Evolutionary conservation across 2,329 filamentous ascomycete genomes (phyloP).

Genomic region (Fusarium musae): DNA sequence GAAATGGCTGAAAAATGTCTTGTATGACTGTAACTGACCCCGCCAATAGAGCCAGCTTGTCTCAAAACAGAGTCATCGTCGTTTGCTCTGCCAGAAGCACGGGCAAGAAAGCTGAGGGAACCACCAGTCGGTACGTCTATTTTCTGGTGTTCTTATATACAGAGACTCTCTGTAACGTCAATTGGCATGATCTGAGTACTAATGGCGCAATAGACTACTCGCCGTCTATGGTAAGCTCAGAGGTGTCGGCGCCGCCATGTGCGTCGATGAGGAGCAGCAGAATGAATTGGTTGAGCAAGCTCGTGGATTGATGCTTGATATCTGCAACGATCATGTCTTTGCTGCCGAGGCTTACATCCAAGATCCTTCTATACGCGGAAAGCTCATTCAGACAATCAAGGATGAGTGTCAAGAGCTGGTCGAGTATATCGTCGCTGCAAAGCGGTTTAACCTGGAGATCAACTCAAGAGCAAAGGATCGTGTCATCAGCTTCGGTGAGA

Average conservation of each 20-base stretch:
- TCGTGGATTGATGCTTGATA: constrained; percentile 79
- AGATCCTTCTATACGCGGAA: constrained; percentile 64
- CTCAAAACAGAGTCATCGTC: constrained; percentile 81
- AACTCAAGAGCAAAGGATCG: constrained; percentile 84
- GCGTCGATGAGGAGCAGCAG: constrained; percentile 62
- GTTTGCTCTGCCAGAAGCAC: constrained; percentile 96
- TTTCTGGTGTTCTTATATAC: neutral
- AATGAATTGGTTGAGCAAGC: constrained; percentile 70
- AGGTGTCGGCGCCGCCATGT: constrained; percentile 63
- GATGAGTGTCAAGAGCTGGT: constrained; percentile 83
- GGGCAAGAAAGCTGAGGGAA: constrained; percentile 93
- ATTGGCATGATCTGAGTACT: neutral
- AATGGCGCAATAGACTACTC: constrained; percentile 57
- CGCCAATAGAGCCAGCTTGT: constrained; percentile 59
- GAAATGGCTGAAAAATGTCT: constrained; percentile 11
- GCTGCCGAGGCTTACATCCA: constrained; percentile 74
- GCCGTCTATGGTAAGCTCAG: constrained; percentile 69
- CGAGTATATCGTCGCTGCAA: constrained; percentile 75
- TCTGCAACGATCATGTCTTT: constrained; percentile 82
- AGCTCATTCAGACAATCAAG: constrained; percentile 74
- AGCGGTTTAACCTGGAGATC: constrained; percentile 77
- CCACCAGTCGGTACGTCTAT: constrained; percentile 84
- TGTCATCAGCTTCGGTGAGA: constrained; percentile 95
- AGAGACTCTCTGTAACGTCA: neutral
- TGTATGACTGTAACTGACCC: constrained; percentile 36